Evolutionary conservation across 192 early-diverging fungal species (phyloP).

Genomic region (Rhizophlyctis rosea): DNA sequence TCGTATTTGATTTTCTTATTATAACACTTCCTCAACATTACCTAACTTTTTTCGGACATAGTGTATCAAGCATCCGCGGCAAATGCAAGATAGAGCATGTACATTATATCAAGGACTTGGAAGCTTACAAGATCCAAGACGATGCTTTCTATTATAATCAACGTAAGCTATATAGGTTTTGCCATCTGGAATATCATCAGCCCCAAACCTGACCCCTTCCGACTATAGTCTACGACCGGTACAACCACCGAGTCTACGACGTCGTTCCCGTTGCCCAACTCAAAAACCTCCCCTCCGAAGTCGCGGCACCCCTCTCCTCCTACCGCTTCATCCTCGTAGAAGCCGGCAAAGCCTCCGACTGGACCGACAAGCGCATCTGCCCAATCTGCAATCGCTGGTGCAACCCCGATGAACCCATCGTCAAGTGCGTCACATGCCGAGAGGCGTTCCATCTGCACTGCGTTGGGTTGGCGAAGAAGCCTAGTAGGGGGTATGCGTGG

Average conservation of each 20-base stretch:
- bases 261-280: conserved; percentile 75
- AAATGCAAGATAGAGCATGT: conserved; percentile 74
- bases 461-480: conserved; percentile 67
- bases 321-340: conserved; percentile 89
- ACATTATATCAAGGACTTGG: conserved; percentile 60
- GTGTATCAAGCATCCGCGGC: conserved; percentile 70
- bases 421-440: conserved; percentile 75
- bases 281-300: conserved; percentile 74
- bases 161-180: conserved; percentile 24
- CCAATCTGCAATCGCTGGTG: conserved; percentile 35
- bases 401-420: conserved; percentile 51
- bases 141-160: conserved; percentile 86
- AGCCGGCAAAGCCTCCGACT: conserved; percentile 71
- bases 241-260: conserved; percentile 84
- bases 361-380: conserved; percentile 63
- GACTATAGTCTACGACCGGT: conserved; percentile 74
- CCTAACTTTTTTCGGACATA: neutral
- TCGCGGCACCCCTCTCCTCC: conserved; percentile 59
- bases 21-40: neutral
- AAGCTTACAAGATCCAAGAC: conserved; percentile 52
- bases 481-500: conserved; percentile 84
- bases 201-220: conserved; percentile 8
- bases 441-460: conserved; percentile 80
- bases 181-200: conserved; percentile 4
- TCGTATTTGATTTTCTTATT: conserved; percentile 7